These are phyloP conservation scores for Tinospora cordifolia DNA, from an alignment of 164 flowering plant species.

Conservation along the genomic window DNA sequence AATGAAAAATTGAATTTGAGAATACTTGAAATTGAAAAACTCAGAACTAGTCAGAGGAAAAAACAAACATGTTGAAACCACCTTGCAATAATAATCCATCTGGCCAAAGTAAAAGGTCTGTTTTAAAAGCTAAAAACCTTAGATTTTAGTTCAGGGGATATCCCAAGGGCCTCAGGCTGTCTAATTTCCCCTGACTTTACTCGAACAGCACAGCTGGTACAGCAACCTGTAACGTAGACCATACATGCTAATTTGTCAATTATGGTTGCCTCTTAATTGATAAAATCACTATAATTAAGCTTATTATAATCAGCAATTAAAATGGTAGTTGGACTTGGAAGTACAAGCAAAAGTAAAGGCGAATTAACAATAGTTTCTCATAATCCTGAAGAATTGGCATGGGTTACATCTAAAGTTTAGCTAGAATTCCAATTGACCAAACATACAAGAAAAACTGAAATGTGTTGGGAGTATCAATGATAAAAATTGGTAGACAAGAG, in stretches of 20 bases:
- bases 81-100: background rate
- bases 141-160: slow-evolving; percentile 76
- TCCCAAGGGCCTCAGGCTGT: slow-evolving; percentile 97
- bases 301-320: no score
- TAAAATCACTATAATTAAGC: background rate
- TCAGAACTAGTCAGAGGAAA: background rate
- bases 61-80: background rate
- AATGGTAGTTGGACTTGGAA: no score
- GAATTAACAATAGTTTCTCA: no score
- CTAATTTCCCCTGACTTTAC: slow-evolving; percentile 77
- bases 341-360: no score
- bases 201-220: slow-evolving; percentile 95
- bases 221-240: slow-evolving; percentile 56
- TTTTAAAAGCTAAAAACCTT: slow-evolving; percentile 30
- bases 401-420: no score
- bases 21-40: no score
- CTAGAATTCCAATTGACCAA: slow-evolving; percentile 1
- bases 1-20: no score
- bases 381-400: no score
- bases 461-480: background rate
- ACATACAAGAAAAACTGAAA: background rate
- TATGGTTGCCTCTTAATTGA: background rate
- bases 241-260: background rate
- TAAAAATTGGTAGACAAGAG: slow-evolving; percentile 1
- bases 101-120: background rate